A percentile compares a stretch with the other conserved stretches of the same genome.
phyloP scores from a whole-genome alignment of 768 basidiomycete species.

The Lepiota brunneoincarnata region DNA sequence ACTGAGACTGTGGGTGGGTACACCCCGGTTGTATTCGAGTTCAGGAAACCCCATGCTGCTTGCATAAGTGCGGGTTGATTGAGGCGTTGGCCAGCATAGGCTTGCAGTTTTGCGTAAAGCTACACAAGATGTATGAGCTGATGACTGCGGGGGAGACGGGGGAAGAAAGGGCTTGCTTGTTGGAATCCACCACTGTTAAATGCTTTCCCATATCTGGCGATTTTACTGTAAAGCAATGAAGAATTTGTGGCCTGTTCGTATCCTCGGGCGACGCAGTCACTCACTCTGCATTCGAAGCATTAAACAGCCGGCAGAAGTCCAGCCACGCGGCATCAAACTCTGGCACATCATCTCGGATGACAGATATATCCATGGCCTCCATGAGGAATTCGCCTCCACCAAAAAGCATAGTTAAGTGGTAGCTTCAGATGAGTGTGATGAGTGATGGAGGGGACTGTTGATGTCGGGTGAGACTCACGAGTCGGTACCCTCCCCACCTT shows the following conservation, averaged over 20 bases:
- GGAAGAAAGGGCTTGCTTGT: conserved; percentile 17
- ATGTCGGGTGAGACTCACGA: conserved; percentile 23
- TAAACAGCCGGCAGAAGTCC: conserved; percentile 35
- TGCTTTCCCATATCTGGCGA: conserved; percentile 32
- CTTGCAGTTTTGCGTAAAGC: conserved; percentile 37
- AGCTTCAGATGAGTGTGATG: conserved; percentile 16
- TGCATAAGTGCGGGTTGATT: conserved; percentile 29
- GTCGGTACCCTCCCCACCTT: conserved; percentile 29
- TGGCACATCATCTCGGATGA: conserved; percentile 29
- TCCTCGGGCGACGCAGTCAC: conserved; percentile 6
- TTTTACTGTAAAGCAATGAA: conserved; percentile 22
- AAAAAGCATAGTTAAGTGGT: conserved; percentile 32
- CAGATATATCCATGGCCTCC: conserved; percentile 33
- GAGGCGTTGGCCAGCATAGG: conserved; percentile 33
- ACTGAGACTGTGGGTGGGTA: conserved; percentile 36
- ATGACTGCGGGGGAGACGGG: neutral
- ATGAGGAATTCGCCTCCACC: conserved; percentile 37
- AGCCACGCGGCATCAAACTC: conserved; percentile 38
- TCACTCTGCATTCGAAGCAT: conserved; percentile 32
- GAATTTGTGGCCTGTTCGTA: neutral
- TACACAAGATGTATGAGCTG: conserved; percentile 10
- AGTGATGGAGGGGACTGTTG: neutral
- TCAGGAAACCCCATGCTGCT: conserved; percentile 32
- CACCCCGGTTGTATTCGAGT: conserved; percentile 29
- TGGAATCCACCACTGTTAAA: conserved; percentile 32